Percentiles rank a stretch among this genome's conserved stretches.
These are phyloP conservation scores for Aspergillus quadrilineatus DNA, from an alignment of 2,329 filamentous ascomycete species.

Conservation along the genomic window DNA sequence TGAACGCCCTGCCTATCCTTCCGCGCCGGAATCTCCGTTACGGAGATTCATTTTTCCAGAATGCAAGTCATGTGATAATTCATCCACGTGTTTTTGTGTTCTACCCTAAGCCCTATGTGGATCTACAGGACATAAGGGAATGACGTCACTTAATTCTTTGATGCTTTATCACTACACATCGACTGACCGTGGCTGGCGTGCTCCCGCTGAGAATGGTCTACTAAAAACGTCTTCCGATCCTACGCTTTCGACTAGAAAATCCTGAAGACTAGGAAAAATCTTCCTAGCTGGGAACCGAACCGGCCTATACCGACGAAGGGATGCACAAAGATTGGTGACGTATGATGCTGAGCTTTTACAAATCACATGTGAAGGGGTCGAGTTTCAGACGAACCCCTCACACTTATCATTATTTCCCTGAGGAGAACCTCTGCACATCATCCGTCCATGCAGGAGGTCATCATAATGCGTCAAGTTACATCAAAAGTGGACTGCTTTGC, in stretches of 20 bases:
- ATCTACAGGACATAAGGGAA: conserved; percentile 12
- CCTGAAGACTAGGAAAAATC: background rate
- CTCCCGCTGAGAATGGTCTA: conserved; percentile 10
- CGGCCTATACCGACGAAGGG: background rate
- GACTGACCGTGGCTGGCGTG: background rate
- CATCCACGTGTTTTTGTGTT: background rate
- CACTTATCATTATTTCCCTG: background rate
- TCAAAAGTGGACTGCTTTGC: background rate
- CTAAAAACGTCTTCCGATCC: background rate
- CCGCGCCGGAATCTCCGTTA: conserved; percentile 8
- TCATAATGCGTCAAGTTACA: background rate
- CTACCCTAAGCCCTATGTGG: conserved; percentile 8
- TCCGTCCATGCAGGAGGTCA: background rate
- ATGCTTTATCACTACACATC: background rate
- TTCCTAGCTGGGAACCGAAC: background rate
- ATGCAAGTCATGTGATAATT: conserved; percentile 8
- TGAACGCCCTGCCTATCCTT: conserved; percentile 13
- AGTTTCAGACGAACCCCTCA: background rate
- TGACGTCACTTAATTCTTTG: background rate
- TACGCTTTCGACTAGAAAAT: background rate
- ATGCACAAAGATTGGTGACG: background rate
- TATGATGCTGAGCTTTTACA: background rate
- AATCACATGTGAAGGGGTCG: background rate
- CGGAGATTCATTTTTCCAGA: conserved; percentile 12
- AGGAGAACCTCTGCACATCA: background rate